A percentile compares a stretch with the other conserved stretches of the same genome.
phyloP scores from a whole-genome alignment of 2,329 filamentous ascomycete genomes.

The Neopestalotiopsis sp. region DNA sequence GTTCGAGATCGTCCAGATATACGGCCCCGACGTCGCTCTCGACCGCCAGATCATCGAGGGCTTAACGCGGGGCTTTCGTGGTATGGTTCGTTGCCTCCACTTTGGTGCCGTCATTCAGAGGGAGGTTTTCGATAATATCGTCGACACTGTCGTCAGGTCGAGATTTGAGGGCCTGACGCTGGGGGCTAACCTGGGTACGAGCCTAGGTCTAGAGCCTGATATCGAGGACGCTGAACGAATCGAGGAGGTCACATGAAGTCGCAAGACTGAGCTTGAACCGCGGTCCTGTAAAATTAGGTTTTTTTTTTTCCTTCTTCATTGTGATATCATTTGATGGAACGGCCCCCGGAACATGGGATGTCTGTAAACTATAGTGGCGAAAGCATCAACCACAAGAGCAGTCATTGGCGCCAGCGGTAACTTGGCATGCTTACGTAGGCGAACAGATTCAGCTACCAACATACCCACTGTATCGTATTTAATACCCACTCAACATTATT shows the following conservation, averaged over 20 bases:
- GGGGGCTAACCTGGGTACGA: background rate
- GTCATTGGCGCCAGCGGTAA: no score
- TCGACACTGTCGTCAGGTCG: constrained; percentile 44
- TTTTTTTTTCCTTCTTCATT: no score
- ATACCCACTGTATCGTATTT: no score
- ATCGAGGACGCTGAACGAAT: constrained; percentile 5
- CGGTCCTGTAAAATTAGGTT: no score
- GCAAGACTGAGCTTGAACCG: no score
- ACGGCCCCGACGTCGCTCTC: constrained; percentile 46
- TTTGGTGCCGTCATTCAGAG: constrained; percentile 56
- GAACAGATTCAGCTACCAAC: no score
- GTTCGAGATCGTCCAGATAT: constrained; percentile 56
- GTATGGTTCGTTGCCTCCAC: constrained; percentile 50
- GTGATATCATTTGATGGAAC: no score
- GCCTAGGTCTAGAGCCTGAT: background rate
- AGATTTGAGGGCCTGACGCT: constrained; percentile 6
- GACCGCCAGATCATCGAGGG: constrained; percentile 39
- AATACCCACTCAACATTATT: no score
- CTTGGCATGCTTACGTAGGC: no score
- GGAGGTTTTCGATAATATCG: constrained; percentile 51
- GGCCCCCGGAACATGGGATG: no score
- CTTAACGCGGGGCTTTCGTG: constrained; percentile 48
- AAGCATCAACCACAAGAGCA: no score
- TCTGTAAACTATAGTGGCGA: no score
- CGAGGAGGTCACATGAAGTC: constrained; percentile 7